Percentiles rank a stretch among this genome's conserved stretches.
Conservation (phyloP, 345 rosid species). For the Microthlaspi erraticum region DNA sequence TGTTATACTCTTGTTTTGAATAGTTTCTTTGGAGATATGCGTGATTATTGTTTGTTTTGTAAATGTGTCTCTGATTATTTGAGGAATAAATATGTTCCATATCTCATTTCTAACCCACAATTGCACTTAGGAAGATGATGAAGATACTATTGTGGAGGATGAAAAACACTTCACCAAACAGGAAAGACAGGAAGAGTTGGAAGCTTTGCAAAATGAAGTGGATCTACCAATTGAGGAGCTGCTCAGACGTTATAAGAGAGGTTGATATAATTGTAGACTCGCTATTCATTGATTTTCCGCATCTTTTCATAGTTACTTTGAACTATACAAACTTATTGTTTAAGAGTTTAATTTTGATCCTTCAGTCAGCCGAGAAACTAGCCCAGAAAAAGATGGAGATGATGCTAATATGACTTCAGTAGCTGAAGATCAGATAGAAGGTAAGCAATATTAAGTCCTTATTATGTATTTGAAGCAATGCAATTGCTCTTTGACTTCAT, state of each 20-base stretch:
- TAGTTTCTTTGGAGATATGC: constrained; percentile 5
- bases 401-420: constrained; percentile 42
- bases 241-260: constrained; percentile 70
- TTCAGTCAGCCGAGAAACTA: constrained; percentile 57
- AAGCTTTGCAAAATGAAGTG: constrained; percentile 76
- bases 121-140: constrained; percentile 93
- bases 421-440: constrained; percentile 49
- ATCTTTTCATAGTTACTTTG: neutral
- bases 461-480: constrained; percentile 28
- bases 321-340: constrained; percentile 13
- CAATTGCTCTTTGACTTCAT: constrained; percentile 32
- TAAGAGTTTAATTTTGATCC: constrained; percentile 24
- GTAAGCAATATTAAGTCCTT: constrained; percentile 45
- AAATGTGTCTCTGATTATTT: constrained; percentile 4
- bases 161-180: constrained; percentile 80
- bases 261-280: constrained; percentile 45
- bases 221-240: constrained; percentile 91
- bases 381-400: constrained; percentile 54
- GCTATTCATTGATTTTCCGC: constrained; percentile 16
- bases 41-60: neutral
- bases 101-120: constrained; percentile 33
- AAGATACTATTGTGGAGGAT: constrained; percentile 92
- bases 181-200: constrained; percentile 94
- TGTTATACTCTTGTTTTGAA: constrained; percentile 13
- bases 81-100: constrained; percentile 21